A percentile compares a stretch with the other conserved stretches of the same genome.
Evolutionary conservation across 345 rosid genomes (phyloP).

Genomic region (Rhodomyrtus tomentosa): DNA sequence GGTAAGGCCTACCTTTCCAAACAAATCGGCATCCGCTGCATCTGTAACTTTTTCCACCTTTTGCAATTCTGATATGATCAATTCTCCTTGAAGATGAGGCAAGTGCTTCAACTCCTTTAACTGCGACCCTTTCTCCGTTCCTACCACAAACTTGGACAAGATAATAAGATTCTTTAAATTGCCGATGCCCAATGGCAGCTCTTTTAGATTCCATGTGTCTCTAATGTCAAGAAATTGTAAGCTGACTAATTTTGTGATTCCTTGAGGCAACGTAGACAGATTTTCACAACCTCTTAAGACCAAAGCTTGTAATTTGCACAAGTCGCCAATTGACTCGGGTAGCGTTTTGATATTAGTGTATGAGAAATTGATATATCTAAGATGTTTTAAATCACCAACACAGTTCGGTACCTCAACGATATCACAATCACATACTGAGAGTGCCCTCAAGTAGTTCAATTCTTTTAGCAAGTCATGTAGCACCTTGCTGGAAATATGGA

Average conservation of each 20-base stretch:
- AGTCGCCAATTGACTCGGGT: fast-evolving
- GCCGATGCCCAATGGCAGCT: neutral
- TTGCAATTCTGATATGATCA: neutral
- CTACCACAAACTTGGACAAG: neutral
- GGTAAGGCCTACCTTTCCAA: neutral
- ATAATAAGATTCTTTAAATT: neutral
- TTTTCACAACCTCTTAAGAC: neutral
- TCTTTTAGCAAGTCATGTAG: neutral
- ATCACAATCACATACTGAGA: neutral
- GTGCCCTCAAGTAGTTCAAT: neutral
- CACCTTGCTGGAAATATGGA: neutral
- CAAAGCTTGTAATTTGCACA: neutral
- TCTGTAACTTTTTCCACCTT: neutral
- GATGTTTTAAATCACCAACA: neutral
- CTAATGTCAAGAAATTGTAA: neutral
- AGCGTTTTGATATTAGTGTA: neutral
- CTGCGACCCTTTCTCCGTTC: fast-evolving
- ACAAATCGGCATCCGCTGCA: neutral
- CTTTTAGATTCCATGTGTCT: neutral
- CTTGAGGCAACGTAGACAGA: neutral
- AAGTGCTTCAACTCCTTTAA: neutral
- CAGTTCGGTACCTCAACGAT: neutral
- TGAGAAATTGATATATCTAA: neutral
- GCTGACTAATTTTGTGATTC: neutral
- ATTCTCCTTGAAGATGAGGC: neutral